phyloP scores from a whole-genome alignment of 257 asterid species.

The Solanum phureja region DNA sequence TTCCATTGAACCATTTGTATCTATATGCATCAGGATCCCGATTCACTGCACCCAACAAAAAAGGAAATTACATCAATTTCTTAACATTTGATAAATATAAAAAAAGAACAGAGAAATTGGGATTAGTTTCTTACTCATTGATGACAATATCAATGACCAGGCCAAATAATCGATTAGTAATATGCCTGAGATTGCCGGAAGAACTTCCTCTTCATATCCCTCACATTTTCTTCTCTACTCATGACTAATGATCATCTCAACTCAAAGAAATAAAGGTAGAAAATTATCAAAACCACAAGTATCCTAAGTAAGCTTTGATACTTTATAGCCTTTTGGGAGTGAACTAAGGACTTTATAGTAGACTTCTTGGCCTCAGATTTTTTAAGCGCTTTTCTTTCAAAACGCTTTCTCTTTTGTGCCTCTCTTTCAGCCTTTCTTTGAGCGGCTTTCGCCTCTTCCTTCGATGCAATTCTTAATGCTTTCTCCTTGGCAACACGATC shows the following conservation, averaged over 20 bases:
- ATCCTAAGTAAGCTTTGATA: constrained; percentile 5
- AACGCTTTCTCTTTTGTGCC: neutral
- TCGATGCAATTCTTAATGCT: neutral
- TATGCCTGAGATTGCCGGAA: neutral
- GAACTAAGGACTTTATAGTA: neutral
- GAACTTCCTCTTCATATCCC: neutral
- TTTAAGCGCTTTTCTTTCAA: neutral
- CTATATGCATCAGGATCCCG: neutral
- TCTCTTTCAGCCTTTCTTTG: neutral
- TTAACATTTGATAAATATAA: neutral
- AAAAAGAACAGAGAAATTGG: neutral
- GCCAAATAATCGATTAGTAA: neutral
- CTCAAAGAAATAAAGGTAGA: neutral
- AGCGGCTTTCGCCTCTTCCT: neutral
- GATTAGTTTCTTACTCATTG: neutral
- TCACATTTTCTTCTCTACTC: neutral
- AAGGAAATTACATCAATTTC: neutral
- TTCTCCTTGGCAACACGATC: neutral
- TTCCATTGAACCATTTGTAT: neutral
- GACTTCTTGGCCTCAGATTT: neutral
- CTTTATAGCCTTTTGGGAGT: neutral
- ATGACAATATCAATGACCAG: neutral
- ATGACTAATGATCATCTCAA: neutral
- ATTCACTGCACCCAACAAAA: neutral
- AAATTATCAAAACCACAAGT: neutral